Evolutionary conservation across 2,329 filamentous ascomycete genomes (phyloP).

Genomic region (Lasiodiplodia sp.): DNA sequence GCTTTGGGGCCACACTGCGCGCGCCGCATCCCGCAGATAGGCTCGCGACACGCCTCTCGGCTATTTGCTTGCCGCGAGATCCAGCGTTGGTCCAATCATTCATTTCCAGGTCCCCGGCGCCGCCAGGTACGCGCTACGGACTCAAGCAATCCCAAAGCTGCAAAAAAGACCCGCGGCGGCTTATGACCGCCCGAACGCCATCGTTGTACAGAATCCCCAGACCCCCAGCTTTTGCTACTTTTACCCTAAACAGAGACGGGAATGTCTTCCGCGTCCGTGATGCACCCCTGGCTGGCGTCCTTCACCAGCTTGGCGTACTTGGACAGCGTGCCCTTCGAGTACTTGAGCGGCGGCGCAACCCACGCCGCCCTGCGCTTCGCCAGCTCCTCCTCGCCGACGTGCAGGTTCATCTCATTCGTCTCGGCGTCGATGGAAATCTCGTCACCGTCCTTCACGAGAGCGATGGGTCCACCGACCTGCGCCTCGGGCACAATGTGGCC

Average conservation of each 20-base stretch:
- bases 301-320: conserved; percentile 65
- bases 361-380: conserved; percentile 59
- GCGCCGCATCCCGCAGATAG: conserved; percentile 22
- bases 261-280: conserved; percentile 56
- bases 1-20: conserved; percentile 14
- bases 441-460: conserved; percentile 81
- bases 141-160: neutral
- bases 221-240: conserved; percentile 13
- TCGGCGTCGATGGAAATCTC: conserved; percentile 83
- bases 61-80: conserved; percentile 27
- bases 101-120: conserved; percentile 27
- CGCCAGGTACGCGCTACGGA: conserved; percentile 19
- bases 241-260: conserved; percentile 9
- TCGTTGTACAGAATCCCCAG: conserved; percentile 23
- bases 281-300: conserved; percentile 66
- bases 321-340: conserved; percentile 64
- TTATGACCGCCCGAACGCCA: conserved; percentile 23
- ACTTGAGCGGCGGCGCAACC: conserved; percentile 63
- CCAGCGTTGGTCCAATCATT: conserved; percentile 25
- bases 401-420: conserved; percentile 69
- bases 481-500: conserved; percentile 89
- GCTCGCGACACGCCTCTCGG: conserved; percentile 26
- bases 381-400: conserved; percentile 70
- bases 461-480: conserved; percentile 84
- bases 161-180: conserved; percentile 11